Evolutionary conservation across 768 basidiomycete genomes (phyloP).

Genomic region (Pleurotus platypus): DNA sequence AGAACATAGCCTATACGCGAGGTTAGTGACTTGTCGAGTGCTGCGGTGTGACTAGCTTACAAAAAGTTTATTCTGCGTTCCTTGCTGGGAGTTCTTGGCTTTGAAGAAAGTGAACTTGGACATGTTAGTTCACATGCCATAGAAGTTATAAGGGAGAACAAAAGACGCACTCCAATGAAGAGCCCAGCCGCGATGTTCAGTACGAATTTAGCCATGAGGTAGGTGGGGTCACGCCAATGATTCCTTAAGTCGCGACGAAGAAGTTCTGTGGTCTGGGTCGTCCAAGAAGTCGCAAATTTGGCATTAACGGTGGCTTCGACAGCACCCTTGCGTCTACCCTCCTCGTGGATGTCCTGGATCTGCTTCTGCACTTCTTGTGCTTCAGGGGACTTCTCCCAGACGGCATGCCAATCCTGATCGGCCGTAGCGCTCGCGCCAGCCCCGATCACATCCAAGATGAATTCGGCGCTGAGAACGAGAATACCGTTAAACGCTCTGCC

Average conservation of each 20-base stretch:
- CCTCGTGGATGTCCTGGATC: slow-evolving; percentile 45
- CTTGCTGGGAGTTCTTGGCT: slow-evolving; percentile 47
- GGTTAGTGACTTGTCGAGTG: neutral
- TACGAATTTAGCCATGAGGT: slow-evolving; percentile 53
- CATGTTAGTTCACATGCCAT: slow-evolving; percentile 2
- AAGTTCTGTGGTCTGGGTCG: slow-evolving; percentile 39
- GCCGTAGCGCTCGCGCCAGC: slow-evolving; percentile 64
- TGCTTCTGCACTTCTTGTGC: slow-evolving; percentile 18
- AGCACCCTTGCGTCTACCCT: slow-evolving; percentile 43
- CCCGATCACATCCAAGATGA: slow-evolving; percentile 68
- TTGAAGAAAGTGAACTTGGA: slow-evolving; percentile 60
- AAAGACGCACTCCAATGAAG: slow-evolving; percentile 39
- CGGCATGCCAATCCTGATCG: slow-evolving; percentile 50
- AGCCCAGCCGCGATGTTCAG: slow-evolving; percentile 53
- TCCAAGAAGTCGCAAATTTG: slow-evolving; percentile 52
- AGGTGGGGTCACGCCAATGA: slow-evolving; percentile 60
- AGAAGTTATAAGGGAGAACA: neutral
- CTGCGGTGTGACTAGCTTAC: slow-evolving; percentile 30
- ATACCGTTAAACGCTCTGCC: neutral
- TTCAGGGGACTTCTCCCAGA: slow-evolving; percentile 3
- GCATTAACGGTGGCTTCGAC: slow-evolving; percentile 33
- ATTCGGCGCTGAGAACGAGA: slow-evolving; percentile 42
- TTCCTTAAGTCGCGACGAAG: slow-evolving; percentile 37
- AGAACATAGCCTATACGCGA: slow-evolving; percentile 46
- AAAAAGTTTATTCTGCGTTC: slow-evolving; percentile 63